Conservation (phyloP, 768 basidiomycete genomes). For the Auriscalpium microsporum region DNA sequence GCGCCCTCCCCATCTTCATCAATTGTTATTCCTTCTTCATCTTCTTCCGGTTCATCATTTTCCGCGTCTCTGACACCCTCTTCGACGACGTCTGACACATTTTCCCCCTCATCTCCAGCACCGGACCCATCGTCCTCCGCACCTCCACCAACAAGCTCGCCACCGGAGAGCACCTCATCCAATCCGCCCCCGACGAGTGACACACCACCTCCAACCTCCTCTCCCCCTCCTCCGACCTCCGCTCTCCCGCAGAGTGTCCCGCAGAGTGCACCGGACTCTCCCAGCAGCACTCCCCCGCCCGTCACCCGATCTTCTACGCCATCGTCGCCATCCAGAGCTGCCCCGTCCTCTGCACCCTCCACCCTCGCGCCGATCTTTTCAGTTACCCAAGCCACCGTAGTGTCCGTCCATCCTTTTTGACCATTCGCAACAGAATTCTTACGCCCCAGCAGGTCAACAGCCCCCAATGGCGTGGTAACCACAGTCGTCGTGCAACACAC, state of each 20-base stretch:
- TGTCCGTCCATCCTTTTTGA: background rate
- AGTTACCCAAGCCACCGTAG: background rate
- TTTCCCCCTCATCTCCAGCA: background rate
- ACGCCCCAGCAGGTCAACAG: slow-evolving; percentile 4
- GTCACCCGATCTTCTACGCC: background rate
- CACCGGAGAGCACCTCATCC: background rate
- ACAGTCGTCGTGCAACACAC: slow-evolving; percentile 5
- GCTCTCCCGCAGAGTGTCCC: background rate
- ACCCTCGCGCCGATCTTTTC: background rate
- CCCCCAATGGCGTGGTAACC: slow-evolving; percentile 3
- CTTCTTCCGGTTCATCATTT: background rate
- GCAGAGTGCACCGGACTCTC: too few species aligned
- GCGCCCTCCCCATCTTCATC: slow-evolving; percentile 1
- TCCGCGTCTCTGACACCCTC: background rate
- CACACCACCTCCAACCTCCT: background rate
- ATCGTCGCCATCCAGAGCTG: background rate
- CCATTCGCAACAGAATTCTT: background rate
- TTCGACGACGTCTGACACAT: background rate
- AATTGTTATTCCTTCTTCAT: background rate
- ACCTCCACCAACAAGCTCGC: slow-evolving; percentile 1
- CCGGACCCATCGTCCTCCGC: background rate
- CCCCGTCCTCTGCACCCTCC: background rate
- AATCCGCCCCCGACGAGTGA: background rate
- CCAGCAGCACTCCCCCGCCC: too few species aligned
- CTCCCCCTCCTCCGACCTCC: background rate